phyloP scores from a whole-genome alignment of 129 eudicot species.

The Arctium lappa region DNA sequence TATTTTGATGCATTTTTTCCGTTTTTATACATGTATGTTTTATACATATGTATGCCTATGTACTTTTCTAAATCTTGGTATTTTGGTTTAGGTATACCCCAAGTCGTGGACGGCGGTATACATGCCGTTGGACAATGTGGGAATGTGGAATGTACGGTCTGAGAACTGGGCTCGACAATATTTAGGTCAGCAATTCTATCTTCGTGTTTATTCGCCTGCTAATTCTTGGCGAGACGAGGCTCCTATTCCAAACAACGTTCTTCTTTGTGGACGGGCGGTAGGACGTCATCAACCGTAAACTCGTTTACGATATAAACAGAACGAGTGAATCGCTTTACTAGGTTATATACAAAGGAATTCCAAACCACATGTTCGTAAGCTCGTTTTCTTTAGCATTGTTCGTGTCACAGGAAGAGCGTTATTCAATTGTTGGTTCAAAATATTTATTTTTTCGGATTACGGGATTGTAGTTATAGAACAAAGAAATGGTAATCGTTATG shows the following conservation, averaged over 20 bases:
- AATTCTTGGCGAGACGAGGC: constrained; percentile 72
- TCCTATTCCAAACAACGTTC: constrained; percentile 76
- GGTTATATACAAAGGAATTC: neutral
- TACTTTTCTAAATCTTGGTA: neutral
- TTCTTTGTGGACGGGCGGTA: constrained; percentile 67
- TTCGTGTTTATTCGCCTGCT: constrained; percentile 58
- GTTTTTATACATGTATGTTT: too few relatives aligned
- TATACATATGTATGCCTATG: neutral
- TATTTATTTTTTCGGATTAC: neutral
- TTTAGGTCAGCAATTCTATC: constrained; percentile 78
- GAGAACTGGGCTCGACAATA: constrained; percentile 75
- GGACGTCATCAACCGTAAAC: constrained; percentile 35
- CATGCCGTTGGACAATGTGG: constrained; percentile 81
- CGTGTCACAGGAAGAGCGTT: neutral
- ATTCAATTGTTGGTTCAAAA: constrained; percentile 5
- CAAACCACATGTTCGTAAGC: neutral
- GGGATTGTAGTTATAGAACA: neutral
- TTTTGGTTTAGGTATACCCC: constrained; percentile 57
- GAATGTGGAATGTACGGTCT: constrained; percentile 78
- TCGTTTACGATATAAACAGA: neutral
- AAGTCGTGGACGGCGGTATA: constrained; percentile 79
- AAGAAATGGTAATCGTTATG: neutral
- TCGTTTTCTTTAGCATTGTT: neutral
- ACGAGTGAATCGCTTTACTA: neutral
- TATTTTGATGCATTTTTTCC: neutral